phyloP scores from a whole-genome alignment of 495 filamentous ascomycete genomes.

The Elaphomyces granulatus region DNA sequence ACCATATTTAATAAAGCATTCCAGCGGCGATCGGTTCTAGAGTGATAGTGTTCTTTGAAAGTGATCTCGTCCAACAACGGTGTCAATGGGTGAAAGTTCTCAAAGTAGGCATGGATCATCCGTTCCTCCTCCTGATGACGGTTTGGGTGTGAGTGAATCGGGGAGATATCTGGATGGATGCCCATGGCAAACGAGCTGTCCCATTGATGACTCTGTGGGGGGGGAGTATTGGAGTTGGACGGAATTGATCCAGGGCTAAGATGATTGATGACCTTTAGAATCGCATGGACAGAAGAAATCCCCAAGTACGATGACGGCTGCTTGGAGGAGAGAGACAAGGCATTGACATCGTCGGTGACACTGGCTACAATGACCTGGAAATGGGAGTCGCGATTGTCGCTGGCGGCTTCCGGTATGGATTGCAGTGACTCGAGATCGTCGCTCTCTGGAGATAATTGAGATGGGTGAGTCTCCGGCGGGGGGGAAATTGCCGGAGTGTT shows the following conservation, averaged over 20 bases:
- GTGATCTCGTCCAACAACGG: conserved; percentile 64
- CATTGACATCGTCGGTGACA: conserved; percentile 72
- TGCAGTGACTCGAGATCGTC: conserved; percentile 30
- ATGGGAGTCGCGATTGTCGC: conserved; percentile 11
- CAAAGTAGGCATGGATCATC: conserved; percentile 65
- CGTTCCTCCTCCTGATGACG: too few species aligned
- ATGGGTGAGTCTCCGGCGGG: conserved; percentile 28
- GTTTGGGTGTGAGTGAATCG: conserved; percentile 27
- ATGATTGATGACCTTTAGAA: conserved; percentile 67
- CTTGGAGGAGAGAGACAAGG: conserved; percentile 56
- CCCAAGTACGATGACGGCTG: conserved; percentile 64
- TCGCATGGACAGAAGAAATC: conserved; percentile 69
- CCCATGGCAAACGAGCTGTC: conserved; percentile 32
- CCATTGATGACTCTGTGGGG: conserved; percentile 25
- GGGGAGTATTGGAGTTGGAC: conserved; percentile 36
- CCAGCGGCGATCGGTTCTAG: conserved; percentile 58
- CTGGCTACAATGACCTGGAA: conserved; percentile 41
- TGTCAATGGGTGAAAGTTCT: conserved; percentile 56
- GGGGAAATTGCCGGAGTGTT: conserved; percentile 18
- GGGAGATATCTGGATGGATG: conserved; percentile 35
- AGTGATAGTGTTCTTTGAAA: conserved; percentile 58
- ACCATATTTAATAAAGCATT: conserved; percentile 67
- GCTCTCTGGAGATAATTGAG: conserved; percentile 18
- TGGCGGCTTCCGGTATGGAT: conserved; percentile 24
- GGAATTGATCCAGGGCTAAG: conserved; percentile 49